Conservation (phyloP, 768 basidiomycete genomes). For the Tricholoma matsutake region DNA sequence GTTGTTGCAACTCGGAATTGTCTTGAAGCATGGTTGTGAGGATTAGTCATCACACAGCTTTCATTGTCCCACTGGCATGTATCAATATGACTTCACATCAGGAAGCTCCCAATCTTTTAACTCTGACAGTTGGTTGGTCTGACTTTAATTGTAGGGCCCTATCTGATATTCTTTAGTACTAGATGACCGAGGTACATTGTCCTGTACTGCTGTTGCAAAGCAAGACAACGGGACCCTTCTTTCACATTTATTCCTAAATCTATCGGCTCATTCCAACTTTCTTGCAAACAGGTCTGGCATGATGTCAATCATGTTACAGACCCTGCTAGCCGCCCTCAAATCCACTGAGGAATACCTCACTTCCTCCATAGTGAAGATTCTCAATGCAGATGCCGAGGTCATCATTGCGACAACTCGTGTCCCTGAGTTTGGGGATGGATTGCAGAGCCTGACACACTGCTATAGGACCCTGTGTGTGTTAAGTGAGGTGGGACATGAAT, state of each 20-base stretch:
- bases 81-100: not conserved
- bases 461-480: too few relatives aligned
- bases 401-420: not conserved
- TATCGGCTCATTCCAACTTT: not conserved
- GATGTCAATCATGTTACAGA: constrained; percentile 1
- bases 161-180: not conserved
- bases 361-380: not conserved
- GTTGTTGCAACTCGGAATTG: not conserved
- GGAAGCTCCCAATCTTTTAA: not conserved
- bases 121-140: not conserved
- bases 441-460: too few relatives aligned
- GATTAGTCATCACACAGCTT: not conserved
- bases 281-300: not conserved
- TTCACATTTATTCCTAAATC: constrained; percentile 1
- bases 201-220: not conserved
- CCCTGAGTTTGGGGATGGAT: too few relatives aligned
- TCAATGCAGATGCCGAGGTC: not conserved
- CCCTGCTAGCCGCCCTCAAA: not conserved
- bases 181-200: not conserved
- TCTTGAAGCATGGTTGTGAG: not conserved
- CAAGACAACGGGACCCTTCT: not conserved
- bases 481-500: too few relatives aligned
- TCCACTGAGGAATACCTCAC: not conserved
- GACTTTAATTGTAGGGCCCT: not conserved
- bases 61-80: not conserved